Conservation (phyloP, 2,329 filamentous ascomycete species). For the Septoria petroselini region DNA sequence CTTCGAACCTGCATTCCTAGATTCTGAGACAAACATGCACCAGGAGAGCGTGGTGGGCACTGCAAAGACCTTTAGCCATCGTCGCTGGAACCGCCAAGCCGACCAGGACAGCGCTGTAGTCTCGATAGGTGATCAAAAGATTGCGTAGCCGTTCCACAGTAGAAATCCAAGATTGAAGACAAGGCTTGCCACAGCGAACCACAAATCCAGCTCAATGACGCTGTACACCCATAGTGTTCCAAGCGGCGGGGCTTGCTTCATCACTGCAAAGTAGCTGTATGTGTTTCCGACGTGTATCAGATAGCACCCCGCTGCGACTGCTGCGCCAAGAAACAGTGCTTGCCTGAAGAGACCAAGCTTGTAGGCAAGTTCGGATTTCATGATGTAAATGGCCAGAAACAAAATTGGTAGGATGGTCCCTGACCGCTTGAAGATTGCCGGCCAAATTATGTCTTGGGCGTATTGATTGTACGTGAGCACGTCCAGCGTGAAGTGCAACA, state of each 20-base stretch:
- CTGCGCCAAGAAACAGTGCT: conserved; percentile 60
- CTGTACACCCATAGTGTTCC: conserved; percentile 93
- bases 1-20: conserved; percentile 1
- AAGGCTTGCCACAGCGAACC: conserved; percentile 59
- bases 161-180: conserved; percentile 52
- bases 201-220: conserved; percentile 77
- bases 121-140: conserved; percentile 22
- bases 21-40: not conserved
- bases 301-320: conserved; percentile 67
- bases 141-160: conserved; percentile 53
- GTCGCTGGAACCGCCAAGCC: not conserved
- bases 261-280: conserved; percentile 77
- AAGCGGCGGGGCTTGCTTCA: conserved; percentile 87
- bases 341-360: conserved; percentile 48
- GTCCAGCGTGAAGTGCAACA: conserved; percentile 74
- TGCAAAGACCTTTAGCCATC: not conserved
- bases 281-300: conserved; percentile 78
- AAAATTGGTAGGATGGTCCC: conserved; percentile 46
- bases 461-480: conserved; percentile 78
- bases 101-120: not conserved
- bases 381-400: conserved; percentile 45
- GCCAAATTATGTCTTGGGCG: conserved; percentile 63
- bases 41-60: conserved; percentile 1
- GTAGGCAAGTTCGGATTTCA: conserved; percentile 42
- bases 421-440: conserved; percentile 53